These are phyloP conservation scores for Acorus calamus DNA, from an alignment of 106 monocot species.

Conservation along the genomic window DNA sequence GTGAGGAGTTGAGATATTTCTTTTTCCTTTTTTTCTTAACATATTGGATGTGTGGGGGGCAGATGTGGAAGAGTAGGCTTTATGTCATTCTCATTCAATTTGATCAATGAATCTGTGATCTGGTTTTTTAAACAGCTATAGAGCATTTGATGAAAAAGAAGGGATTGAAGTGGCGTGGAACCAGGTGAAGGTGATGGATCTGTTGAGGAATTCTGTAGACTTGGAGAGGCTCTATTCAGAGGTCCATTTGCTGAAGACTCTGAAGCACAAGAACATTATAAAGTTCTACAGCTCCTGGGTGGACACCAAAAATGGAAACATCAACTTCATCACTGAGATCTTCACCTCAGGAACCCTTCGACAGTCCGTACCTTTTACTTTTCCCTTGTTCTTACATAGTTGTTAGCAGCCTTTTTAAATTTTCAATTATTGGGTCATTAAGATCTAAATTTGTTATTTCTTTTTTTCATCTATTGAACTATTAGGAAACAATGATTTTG, in stretches of 20 bases:
- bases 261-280: conserved; percentile 69
- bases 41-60: too few species aligned
- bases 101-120: too few species aligned
- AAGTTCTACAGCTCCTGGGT: conserved; percentile 62
- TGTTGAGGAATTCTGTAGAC: conserved; percentile 28
- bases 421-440: neutral
- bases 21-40: too few species aligned
- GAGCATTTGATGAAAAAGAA: conserved; percentile 57
- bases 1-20: too few species aligned
- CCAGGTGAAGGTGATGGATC: conserved; percentile 47
- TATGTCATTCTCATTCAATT: too few species aligned
- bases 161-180: conserved; percentile 87
- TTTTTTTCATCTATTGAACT: too few species aligned
- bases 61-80: too few species aligned
- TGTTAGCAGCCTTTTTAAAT: neutral
- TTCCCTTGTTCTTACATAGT: neutral
- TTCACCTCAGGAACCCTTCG: conserved; percentile 71
- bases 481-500: too few species aligned
- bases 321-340: conserved; percentile 72
- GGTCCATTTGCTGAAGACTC: conserved; percentile 57
- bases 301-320: conserved; percentile 25
- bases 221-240: conserved; percentile 54
- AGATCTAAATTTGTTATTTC: too few species aligned
- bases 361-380: conserved; percentile 24
- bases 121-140: conserved; percentile 25